Evolutionary conservation across 2,329 filamentous ascomycete genomes (phyloP), one percentile per base, ranked within the genome.

Genomic region (Aspergillus brasiliensis): DNA sequence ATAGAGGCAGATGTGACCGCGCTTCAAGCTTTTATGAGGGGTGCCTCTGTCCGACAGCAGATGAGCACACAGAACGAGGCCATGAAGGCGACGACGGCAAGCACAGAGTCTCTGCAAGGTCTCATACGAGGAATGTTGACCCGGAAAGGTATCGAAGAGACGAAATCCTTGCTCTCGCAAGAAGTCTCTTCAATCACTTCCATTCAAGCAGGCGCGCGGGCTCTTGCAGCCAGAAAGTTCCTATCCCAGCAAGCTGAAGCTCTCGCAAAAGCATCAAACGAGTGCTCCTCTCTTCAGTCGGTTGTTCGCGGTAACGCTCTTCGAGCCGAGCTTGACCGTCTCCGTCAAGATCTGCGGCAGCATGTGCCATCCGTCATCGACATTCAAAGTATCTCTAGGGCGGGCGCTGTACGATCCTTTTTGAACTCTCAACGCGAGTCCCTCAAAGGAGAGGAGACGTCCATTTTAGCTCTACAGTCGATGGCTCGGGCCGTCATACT

Each of bases 21-120:
- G 49, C 80, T 92, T 46, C 90, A 92, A 77, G 86, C 88, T 57
- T 84, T 84, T 42, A 83, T 87, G 65, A 84, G 90, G 61, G 91
- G 90, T 68, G 84, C 86, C 77, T 75, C 91, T 60, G 74, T 87
- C 63, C 83, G 91, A 67, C 81, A 78, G 62, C 62, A 74, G 23
- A 64, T 75, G 58, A 65, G 49, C 51, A 63, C 65, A 5, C 71
- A 77, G 44, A 66, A 67, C 11, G 63, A 64, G 2, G 64, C 72
- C 15, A 75, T 81, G 25, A 81, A 82, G 49, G 75, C 88, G 57
- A 80, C 82, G 17, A 77, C 83, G 52, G 83, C 87, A 59, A 78
- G 61, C n/a, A 57, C 72, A 40, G 66, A 72, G 46, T 64, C 81
- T 7, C 73, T 90, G 3, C 88, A 91, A 73, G 83, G 84, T 5